Evolutionary conservation across 805 yeast genomes (phyloP), one percentile per base, ranked within the genome.

Genomic region (Candida awuae): DNA sequence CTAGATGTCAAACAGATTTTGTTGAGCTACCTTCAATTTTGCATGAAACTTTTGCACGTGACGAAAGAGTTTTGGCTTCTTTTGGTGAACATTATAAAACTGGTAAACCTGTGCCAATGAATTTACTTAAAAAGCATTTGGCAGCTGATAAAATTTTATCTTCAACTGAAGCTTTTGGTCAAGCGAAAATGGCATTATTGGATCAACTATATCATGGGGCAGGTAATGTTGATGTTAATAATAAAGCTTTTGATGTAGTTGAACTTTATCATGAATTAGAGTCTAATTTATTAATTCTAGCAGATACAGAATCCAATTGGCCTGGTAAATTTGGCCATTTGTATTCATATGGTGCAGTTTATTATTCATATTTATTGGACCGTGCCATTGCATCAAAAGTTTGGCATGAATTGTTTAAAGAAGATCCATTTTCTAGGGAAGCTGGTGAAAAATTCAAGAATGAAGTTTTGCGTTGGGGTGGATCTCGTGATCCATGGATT

Each of bases 1-100:
- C 98, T 0, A 70, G 98, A 43, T 90, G 97, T 57, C 83, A 85
- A 4, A 85, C 97, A 0, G 98, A 92, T 58, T 92, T 92, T 63
- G 98, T 92, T 14, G 98, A 92, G 59, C 64, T 92, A 32, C 98
- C 98, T 2, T 86, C 96, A 12, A 90, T 92, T n/a, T 59, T 92
- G 39, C 90, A 88, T 95, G 98, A 92, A 57, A 80, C 78, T 50
- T 92, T 92, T 62, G 88, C 95, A 17, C 75, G 77, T 33, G 90
- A 84, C 55, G 77, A 80, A 8, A 65, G 87, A 31, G 95, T 92
- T 0, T 61, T 92, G 31, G 64, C 73, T 35, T 62, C 74, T 20
- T 83, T 84, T 50, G 94, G 94, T 1, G 66, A 70, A 33, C 95
- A 88, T 58, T 67, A 76, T 52, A 59, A 65, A 43, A 84, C 94